Conservation (phyloP, 306 rosid genomes). For the Ceratonia siliqua region DNA sequence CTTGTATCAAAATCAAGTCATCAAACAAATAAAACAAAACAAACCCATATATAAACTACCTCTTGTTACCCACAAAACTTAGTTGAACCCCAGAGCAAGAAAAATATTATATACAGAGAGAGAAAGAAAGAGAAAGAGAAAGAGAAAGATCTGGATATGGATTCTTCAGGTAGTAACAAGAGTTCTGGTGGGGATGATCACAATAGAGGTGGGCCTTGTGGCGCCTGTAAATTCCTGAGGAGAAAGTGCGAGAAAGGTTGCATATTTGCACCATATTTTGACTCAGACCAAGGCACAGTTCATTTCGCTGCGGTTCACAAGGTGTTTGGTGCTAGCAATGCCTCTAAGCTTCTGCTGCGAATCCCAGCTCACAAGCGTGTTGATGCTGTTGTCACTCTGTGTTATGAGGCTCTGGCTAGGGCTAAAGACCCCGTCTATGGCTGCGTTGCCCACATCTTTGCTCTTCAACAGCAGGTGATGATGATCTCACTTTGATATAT, state of each 20-base stretch:
- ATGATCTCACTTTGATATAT: too few relatives aligned
- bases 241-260: constrained; percentile 83
- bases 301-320: constrained; percentile 94
- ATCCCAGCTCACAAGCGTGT: constrained; percentile 67
- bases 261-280: constrained; percentile 88
- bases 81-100: too few relatives aligned
- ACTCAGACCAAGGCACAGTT: constrained; percentile 77
- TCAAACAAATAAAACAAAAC: too few relatives aligned
- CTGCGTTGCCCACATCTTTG: constrained; percentile 74
- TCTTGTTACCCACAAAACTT: too few relatives aligned
- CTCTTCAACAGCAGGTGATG: constrained; percentile 97
- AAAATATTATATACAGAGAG: too few relatives aligned
- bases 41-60: too few relatives aligned
- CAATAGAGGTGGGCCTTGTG: constrained; percentile 95
- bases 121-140: too few relatives aligned
- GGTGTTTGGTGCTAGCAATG: constrained; percentile 98
- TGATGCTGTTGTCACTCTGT: constrained; percentile 79
- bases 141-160: too few relatives aligned
- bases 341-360: constrained; percentile 73
- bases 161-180: constrained; percentile 35
- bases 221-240: constrained; percentile 89
- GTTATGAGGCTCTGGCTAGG: constrained; percentile 83
- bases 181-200: too few relatives aligned
- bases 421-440: constrained; percentile 89
- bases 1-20: too few relatives aligned